These are phyloP conservation scores for Alternaria burnsii DNA, from an alignment of 2,329 filamentous ascomycete species.

Conservation along the genomic window DNA sequence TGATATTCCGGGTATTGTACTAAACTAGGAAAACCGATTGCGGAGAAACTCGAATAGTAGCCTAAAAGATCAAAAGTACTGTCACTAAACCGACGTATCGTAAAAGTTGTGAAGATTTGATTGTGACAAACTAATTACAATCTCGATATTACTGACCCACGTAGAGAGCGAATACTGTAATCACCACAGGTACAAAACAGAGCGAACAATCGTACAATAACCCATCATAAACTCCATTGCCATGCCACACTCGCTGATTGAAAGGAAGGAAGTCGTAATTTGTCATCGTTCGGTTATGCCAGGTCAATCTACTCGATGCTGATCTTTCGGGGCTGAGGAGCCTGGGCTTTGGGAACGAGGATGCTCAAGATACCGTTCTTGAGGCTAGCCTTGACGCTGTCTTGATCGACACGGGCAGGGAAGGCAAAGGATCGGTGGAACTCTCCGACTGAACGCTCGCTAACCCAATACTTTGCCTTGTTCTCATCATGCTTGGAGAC, in stretches of 20 bases:
- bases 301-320: slow-evolving; percentile 59
- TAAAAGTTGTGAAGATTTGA: neutral
- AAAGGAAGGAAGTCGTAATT: slow-evolving; percentile 2
- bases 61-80: neutral
- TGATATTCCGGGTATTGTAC: neutral
- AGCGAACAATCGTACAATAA: neutral
- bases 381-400: slow-evolving; percentile 67
- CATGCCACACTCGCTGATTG: slow-evolving; percentile 1
- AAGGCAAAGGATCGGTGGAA: slow-evolving; percentile 69
- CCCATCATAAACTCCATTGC: slow-evolving; percentile 1
- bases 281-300: neutral
- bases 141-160: neutral
- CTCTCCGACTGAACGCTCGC: slow-evolving; percentile 66
- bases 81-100: neutral
- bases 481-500: slow-evolving; percentile 51
- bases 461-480: slow-evolving; percentile 75
- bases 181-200: neutral
- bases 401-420: slow-evolving; percentile 65
- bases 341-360: slow-evolving; percentile 64
- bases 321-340: slow-evolving; percentile 61
- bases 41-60: neutral
- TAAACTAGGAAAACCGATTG: neutral
- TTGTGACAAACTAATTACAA: neutral
- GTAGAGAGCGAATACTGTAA: neutral
- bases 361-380: slow-evolving; percentile 68